phyloP scores from a whole-genome alignment of 2,329 filamentous ascomycete species.

The Didymella arachidicola region DNA sequence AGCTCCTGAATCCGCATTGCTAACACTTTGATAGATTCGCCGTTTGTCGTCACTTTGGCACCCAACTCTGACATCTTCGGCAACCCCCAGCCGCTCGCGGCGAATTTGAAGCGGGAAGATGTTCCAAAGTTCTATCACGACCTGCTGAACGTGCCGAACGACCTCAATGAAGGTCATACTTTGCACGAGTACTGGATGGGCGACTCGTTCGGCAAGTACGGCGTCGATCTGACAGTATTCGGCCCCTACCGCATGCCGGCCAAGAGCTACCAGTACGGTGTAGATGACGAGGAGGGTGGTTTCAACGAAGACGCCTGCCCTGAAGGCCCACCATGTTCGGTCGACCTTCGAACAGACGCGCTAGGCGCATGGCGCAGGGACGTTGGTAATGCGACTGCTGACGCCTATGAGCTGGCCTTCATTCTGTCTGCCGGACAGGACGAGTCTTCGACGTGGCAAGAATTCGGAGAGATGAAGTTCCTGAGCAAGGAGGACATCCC shows the following conservation, averaged over 20 bases:
- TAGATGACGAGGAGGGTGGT: conserved; percentile 53
- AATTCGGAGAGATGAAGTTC: conserved; percentile 65
- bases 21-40: conserved; percentile 43
- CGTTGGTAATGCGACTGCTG: conserved; percentile 60
- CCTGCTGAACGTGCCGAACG: conserved; percentile 59
- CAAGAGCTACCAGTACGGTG: conserved; percentile 60
- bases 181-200: conserved; percentile 67
- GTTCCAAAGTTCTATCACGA: conserved; percentile 62
- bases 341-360: conserved; percentile 60
- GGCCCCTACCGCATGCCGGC: conserved; percentile 61
- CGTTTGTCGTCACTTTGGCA: conserved; percentile 59
- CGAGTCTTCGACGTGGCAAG: conserved; percentile 64
- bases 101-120: conserved; percentile 54
- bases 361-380: conserved; percentile 60
- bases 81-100: conserved; percentile 58
- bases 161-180: conserved; percentile 61
- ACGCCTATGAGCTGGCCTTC: conserved; percentile 61
- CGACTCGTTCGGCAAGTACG: conserved; percentile 61
- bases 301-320: conserved; percentile 62
- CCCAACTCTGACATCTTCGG: conserved; percentile 59
- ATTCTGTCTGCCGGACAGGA: conserved; percentile 64
- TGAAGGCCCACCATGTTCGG: conserved; percentile 53
- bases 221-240: conserved; percentile 62
- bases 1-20: not conserved
- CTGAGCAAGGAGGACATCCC: conserved; percentile 57